Base-by-base conservation (phyloP, 2,329 filamentous ascomycete species). In the Mycosphaerella arachidis region DNA sequence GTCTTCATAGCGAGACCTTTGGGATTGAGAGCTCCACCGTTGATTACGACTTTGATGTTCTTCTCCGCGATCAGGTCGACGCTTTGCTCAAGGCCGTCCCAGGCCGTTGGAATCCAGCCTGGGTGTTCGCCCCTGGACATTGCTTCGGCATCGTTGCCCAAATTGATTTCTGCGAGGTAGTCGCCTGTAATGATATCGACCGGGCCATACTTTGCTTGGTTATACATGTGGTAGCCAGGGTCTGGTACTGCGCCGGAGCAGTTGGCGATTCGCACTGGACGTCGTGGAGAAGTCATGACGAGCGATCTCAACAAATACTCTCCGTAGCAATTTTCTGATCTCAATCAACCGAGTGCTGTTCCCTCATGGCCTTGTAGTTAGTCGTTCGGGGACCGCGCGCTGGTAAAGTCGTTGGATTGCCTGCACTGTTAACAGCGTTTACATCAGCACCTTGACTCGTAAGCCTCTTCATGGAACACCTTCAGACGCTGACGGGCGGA, bases 1-100 rank as follows among this genome's bases (percentile, higher is more conserved):
- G 76, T 71, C 66, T 79, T 78, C 56, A 79, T 66, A 1, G 83
- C 82, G 12, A 86, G 66, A 0, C 79, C 83, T 61, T 75, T 76
- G 0, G 83, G 82, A 57, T 85, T 82, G 18, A 82, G 73, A 2
- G 77, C 79, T 0, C 83, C 83, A 2, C 82, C 83, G 60, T 85
- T 84, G 56, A 83, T 73, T 35, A 84, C 73, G n/a, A 85, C 73
- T 60, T 82, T 82, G 70, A 84, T 84, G 0, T 74, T 68, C 58
- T 81, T 81, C 53, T 78, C 68, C 2, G 74, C 68, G 64, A 81
- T 71, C 0, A 80, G 67, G 3, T 80, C 74, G 16, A 83, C 74
- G 0, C 75, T 76, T 66, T 78, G 68, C 62, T 77, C 69, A 27
- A 82, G 70, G 1, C 78, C 79, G 57, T 81, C 77, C 80, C 79